Evolutionary conservation across 192 early-diverging fungal species (phyloP).

Genomic region (Gaertneriomyces sp.): DNA sequence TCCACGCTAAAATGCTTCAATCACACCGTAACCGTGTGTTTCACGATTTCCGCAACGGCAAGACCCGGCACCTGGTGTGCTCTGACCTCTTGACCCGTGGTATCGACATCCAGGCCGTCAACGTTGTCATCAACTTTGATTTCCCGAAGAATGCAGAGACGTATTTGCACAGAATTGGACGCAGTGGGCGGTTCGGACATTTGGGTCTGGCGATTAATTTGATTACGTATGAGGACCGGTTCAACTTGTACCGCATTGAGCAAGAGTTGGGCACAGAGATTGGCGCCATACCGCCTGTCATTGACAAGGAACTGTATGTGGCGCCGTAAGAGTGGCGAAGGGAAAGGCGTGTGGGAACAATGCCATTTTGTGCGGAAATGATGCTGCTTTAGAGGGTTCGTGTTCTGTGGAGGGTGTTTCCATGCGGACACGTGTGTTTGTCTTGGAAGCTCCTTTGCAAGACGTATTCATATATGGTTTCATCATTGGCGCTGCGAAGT

Average conservation of each 20-base stretch:
- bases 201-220: slow-evolving; percentile 96
- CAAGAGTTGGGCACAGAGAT: slow-evolving; percentile 98
- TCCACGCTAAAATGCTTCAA: slow-evolving; percentile 97
- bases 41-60: slow-evolving; percentile 98
- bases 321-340: slow-evolving; percentile 37
- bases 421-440: too few relatives aligned
- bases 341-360: background rate
- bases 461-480: too few relatives aligned
- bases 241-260: slow-evolving; percentile 97
- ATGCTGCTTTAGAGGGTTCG: too few relatives aligned
- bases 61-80: slow-evolving; percentile 95
- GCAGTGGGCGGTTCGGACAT: slow-evolving; percentile 93
- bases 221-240: slow-evolving; percentile 96
- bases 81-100: slow-evolving; percentile 95
- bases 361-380: too few relatives aligned
- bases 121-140: slow-evolving; percentile 99
- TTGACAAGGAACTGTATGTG: slow-evolving; percentile 85
- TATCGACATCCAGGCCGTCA: slow-evolving; percentile 99
- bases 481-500: too few relatives aligned
- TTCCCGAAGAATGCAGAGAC: slow-evolving; percentile 99
- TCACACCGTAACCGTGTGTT: slow-evolving; percentile 98
- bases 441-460: too few relatives aligned
- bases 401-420: too few relatives aligned
- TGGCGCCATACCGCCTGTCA: slow-evolving; percentile 93
- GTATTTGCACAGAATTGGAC: slow-evolving; percentile 97